These are phyloP conservation scores for Lagenidium sp. DNA, from an alignment of 352 stramenopile genomes.

Conservation along the genomic window DNA sequence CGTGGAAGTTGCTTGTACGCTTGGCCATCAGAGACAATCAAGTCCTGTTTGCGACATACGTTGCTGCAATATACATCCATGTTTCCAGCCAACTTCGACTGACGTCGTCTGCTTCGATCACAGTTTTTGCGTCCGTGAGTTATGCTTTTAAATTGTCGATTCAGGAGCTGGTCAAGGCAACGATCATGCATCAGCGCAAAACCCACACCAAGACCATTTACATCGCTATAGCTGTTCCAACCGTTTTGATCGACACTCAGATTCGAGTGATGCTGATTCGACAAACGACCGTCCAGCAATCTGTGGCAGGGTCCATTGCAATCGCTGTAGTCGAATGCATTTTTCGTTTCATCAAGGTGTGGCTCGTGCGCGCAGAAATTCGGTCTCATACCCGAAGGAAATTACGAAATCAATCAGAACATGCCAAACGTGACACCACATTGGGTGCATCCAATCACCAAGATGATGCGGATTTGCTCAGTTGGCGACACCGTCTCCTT, in stretches of 20 bases:
- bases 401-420: too few species aligned
- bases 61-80: conserved; percentile 8
- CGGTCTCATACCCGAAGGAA: too few species aligned
- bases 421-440: too few species aligned
- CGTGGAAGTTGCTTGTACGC: background rate
- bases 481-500: too few species aligned
- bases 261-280: conserved; percentile 6
- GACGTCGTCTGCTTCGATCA: background rate
- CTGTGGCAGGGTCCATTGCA: background rate
- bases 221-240: conserved; percentile 3
- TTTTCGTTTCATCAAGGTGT: conserved; percentile 6
- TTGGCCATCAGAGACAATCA: background rate
- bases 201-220: conserved; percentile 1
- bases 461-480: too few species aligned
- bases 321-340: conserved; percentile 1
- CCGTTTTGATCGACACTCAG: conserved; percentile 11
- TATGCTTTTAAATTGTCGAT: conserved; percentile 1
- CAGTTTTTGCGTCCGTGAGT: conserved; percentile 3
- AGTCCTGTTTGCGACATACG: background rate
- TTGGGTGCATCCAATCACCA: too few species aligned
- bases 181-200: background rate
- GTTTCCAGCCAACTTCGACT: conserved; percentile 4
- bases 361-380: conserved; percentile 2
- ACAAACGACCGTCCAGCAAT: background rate
- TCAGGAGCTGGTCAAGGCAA: conserved; percentile 1